phyloP scores from a whole-genome alignment of 345 rosid species.

The Barbarea vulgaris region DNA sequence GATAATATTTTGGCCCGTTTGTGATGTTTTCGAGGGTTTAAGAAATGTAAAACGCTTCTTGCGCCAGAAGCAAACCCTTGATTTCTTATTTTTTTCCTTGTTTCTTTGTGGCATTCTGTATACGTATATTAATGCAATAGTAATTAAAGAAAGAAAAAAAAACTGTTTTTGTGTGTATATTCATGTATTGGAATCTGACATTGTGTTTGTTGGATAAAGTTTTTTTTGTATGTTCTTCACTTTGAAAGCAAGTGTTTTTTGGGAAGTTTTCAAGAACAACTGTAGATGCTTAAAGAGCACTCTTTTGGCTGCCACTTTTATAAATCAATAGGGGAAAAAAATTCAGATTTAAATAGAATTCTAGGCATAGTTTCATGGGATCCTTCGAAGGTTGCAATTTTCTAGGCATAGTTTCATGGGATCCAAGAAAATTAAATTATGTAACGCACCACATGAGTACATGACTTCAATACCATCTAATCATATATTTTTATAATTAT shows the following conservation, averaged over 20 bases:
- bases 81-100: not conserved
- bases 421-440: constrained; percentile 28
- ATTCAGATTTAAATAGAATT: not conserved
- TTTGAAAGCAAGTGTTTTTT: constrained; percentile 23
- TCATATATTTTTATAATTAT: not conserved
- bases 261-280: constrained; percentile 17
- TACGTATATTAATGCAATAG: not conserved
- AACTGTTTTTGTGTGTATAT: not conserved
- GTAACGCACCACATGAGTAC: constrained; percentile 27
- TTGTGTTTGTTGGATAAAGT: constrained; percentile 26
- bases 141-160: not conserved
- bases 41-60: constrained; percentile 32
- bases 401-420: constrained; percentile 36
- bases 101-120: not conserved
- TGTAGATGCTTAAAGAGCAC: constrained; percentile 24
- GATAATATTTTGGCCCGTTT: constrained; percentile 18
- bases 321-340: not conserved
- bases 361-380: constrained; percentile 36
- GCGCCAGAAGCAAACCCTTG: constrained; percentile 21
- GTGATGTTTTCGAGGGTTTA: constrained; percentile 34
- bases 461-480: constrained; percentile 18
- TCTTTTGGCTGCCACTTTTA: not conserved
- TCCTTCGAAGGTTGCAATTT: constrained; percentile 17
- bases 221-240: constrained; percentile 27
- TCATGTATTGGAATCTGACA: constrained; percentile 5